Evolutionary conservation across 192 early-diverging fungal genomes (phyloP).

Genomic region (Funneliformis mosseae): DNA sequence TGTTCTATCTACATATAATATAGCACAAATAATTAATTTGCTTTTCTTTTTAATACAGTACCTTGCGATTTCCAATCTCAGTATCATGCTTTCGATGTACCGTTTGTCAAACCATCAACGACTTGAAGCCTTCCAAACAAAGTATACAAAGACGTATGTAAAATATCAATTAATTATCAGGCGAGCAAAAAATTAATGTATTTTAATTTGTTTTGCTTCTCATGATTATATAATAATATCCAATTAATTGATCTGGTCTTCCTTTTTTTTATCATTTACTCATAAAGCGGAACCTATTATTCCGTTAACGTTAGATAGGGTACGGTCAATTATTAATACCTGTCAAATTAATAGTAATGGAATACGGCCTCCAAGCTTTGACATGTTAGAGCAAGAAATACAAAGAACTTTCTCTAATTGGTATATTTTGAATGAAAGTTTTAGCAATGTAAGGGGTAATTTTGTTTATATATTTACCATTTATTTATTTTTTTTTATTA

Average conservation of each 20-base stretch:
- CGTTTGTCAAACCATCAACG: conserved; percentile 87
- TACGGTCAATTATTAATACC: conserved; percentile 45
- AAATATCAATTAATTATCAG: not conserved
- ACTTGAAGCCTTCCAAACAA: conserved; percentile 51
- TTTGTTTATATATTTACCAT: not conserved
- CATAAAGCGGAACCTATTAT: conserved; percentile 13
- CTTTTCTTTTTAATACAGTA: conserved; percentile 42
- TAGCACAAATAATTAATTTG: not conserved
- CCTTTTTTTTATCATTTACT: no score
- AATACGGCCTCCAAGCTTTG: not conserved
- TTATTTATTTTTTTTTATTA: no score
- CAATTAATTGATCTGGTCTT: not conserved
- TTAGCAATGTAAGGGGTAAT: conserved; percentile 43
- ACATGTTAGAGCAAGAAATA: conserved; percentile 49
- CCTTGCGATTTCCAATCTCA: conserved; percentile 69
- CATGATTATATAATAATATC: not conserved
- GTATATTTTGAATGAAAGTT: conserved; percentile 65
- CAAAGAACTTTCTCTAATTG: conserved; percentile 59
- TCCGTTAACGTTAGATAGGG: conserved; percentile 47
- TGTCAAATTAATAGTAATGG: conserved; percentile 34
- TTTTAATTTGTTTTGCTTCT: conserved; percentile 3
- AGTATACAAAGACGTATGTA: conserved; percentile 39
- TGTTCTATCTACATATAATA: not conserved
- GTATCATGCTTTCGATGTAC: conserved; percentile 87
- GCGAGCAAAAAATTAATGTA: not conserved